Conservation (phyloP, 192 early-diverging fungal species). For the Backusella circina region DNA sequence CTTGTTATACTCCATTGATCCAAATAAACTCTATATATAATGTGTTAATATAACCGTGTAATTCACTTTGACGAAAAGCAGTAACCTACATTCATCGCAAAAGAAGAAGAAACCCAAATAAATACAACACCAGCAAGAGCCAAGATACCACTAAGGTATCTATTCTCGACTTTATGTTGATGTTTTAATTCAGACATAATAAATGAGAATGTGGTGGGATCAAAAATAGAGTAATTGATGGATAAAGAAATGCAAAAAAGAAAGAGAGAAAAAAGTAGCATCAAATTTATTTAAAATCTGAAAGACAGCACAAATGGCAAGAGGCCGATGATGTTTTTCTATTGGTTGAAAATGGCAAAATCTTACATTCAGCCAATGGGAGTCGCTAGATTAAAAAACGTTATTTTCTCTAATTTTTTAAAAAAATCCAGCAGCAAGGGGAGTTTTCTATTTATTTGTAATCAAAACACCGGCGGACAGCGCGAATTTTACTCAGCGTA, state of each 20-base stretch:
- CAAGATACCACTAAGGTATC: slow-evolving; percentile 46
- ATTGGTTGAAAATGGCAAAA: background rate
- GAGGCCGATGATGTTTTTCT: background rate
- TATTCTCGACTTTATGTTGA: slow-evolving; percentile 1
- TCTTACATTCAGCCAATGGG: background rate
- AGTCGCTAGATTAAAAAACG: background rate
- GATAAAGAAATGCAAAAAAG: background rate
- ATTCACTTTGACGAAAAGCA: background rate
- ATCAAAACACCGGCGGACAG: background rate
- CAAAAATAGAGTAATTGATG: background rate
- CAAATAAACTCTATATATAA: slow-evolving; percentile 60
- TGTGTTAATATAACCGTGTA: background rate
- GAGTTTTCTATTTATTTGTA: background rate
- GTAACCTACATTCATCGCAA: slow-evolving; percentile 63
- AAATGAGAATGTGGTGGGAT: background rate
- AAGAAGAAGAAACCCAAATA: slow-evolving; percentile 79
- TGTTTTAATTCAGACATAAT: background rate
- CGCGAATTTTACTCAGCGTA: background rate
- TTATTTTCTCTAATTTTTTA: background rate
- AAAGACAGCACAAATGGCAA: background rate
- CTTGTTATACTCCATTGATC: slow-evolving; percentile 62
- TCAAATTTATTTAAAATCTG: background rate
- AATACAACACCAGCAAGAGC: slow-evolving; percentile 67
- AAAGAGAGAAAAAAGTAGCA: background rate
- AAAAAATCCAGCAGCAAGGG: background rate